Base-by-base conservation (phyloP, 257 asterid species). In the Gentiana macrophylla region DNA sequence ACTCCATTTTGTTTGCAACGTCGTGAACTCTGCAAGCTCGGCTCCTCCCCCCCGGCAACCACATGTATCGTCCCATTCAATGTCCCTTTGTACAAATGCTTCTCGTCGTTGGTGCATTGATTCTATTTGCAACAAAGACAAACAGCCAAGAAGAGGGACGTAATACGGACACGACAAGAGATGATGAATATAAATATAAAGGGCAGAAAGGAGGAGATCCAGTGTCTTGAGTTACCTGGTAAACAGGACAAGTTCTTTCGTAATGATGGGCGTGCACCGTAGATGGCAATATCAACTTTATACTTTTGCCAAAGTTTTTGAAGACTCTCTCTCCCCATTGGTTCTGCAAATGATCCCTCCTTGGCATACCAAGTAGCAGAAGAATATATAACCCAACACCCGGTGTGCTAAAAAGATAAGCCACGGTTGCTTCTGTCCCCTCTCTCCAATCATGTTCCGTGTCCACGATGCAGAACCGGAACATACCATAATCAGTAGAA, bases 251-350 rank as follows among this genome's bases (percentile, higher is more conserved):
- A 36, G 84, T 78, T 57, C 95, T 78, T 67, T 89, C 97, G 0
- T 89, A 89, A 53, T 64, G 72, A 69, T 89, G 97, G 1, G 55
- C 85, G 35, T 89, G 95, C 24, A 32, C 97, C 95, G 2, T 63
- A 89, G 59, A 89, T 61, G 51, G 95, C 97, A 36, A 89, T 77
- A 60, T 89, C 94, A 8, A 89, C 95, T 74, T 81, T 89, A 59
- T 89, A 78, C 77, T 83, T 89, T 71, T 89, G 97, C 97, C 97
- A 89, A 3, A 89, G 92, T 50, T 76, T 89, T 60, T 83, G 97
- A 59, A 89, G 97, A 74, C 77, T 77, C 3, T 87, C 91, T 72
- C 87, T 76, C 41, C 97, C 97, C 97, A 86, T 86, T 24, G 95
- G 95, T 59, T 89, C 97, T 8, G 70, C 89, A 68, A 81, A 89